Percentiles rank a stretch among this genome's conserved stretches.
Evolutionary conservation across 2,329 filamentous ascomycete genomes (phyloP).

Genomic region (Penicillium sp.): DNA sequence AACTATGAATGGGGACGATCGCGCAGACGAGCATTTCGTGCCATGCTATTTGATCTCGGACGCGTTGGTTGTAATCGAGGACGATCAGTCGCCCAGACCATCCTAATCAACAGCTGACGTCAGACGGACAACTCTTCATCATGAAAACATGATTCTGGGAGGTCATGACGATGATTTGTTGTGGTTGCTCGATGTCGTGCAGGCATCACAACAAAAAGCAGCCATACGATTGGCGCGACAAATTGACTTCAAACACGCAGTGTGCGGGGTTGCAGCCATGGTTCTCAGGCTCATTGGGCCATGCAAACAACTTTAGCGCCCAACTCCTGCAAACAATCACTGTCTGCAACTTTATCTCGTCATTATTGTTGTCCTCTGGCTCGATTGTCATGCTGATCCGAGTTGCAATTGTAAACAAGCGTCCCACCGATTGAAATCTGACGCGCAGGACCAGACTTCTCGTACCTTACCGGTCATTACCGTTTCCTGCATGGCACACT

Average conservation of each 20-base stretch:
- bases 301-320: slow-evolving; percentile 19
- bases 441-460: background rate
- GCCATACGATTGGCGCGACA: slow-evolving; percentile 7
- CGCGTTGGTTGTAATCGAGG: slow-evolving; percentile 17
- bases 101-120: slow-evolving; percentile 12
- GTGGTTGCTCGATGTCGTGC: slow-evolving; percentile 2
- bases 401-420: slow-evolving; percentile 4
- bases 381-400: background rate
- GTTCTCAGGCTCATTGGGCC: slow-evolving; percentile 22
- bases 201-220: slow-evolving; percentile 9
- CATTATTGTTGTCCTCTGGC: slow-evolving; percentile 12
- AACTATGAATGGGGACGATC: background rate
- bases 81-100: background rate
- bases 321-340: slow-evolving; percentile 17
- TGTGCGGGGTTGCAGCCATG: slow-evolving; percentile 24
- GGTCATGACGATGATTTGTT: slow-evolving; percentile 3
- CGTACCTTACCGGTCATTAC: slow-evolving; percentile 4
- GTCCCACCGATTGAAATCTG: slow-evolving; percentile 2
- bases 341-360: slow-evolving; percentile 26
- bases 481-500: background rate
- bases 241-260: slow-evolving; percentile 14
- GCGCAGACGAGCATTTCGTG: background rate
- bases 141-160: slow-evolving; percentile 4
- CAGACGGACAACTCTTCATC: slow-evolving; percentile 3
- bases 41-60: slow-evolving; percentile 18